These are phyloP conservation scores for Septoria linicola DNA, from an alignment of 2,329 filamentous ascomycete genomes.

Conservation along the genomic window DNA sequence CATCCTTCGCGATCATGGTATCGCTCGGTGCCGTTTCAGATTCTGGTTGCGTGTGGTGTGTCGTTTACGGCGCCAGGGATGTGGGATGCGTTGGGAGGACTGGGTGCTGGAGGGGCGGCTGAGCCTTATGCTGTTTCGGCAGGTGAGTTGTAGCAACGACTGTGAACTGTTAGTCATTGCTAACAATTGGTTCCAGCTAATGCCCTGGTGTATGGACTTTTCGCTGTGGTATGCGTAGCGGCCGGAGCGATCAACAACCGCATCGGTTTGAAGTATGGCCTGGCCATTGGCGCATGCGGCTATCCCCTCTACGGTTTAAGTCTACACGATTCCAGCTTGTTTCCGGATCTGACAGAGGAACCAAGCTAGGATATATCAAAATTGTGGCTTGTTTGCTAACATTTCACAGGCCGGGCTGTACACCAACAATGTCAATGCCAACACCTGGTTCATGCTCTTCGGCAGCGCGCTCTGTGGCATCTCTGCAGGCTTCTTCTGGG, in stretches of 20 bases:
- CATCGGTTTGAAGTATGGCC: constrained; percentile 30
- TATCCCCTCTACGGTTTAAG: constrained; percentile 53
- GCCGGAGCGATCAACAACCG: constrained; percentile 38
- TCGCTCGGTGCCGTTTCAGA: constrained; percentile 24
- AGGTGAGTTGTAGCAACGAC: no score
- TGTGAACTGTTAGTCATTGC: no score
- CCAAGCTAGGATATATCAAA: no score
- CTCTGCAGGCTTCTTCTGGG: constrained; percentile 53
- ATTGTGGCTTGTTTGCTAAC: no score
- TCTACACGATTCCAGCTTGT: no score
- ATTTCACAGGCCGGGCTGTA: constrained; percentile 51
- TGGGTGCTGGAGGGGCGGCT: constrained; percentile 31
- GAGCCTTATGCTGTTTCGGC: constrained; percentile 47
- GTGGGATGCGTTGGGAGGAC: constrained; percentile 22
- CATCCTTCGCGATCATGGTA: not conserved
- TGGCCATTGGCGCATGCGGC: constrained; percentile 47
- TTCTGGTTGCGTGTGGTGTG: constrained; percentile 23
- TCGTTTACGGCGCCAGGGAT: constrained; percentile 27
- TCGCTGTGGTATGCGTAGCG: constrained; percentile 46
- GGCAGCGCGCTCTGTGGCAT: constrained; percentile 51
- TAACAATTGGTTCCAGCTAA: no score
- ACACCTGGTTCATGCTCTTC: constrained; percentile 52
- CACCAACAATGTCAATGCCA: constrained; percentile 51
- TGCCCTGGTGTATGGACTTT: constrained; percentile 50
- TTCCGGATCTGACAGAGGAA: no score